These are phyloP conservation scores for Neodidymelliopsis sp. DNA, from an alignment of 2,329 filamentous ascomycete species.

Conservation along the genomic window DNA sequence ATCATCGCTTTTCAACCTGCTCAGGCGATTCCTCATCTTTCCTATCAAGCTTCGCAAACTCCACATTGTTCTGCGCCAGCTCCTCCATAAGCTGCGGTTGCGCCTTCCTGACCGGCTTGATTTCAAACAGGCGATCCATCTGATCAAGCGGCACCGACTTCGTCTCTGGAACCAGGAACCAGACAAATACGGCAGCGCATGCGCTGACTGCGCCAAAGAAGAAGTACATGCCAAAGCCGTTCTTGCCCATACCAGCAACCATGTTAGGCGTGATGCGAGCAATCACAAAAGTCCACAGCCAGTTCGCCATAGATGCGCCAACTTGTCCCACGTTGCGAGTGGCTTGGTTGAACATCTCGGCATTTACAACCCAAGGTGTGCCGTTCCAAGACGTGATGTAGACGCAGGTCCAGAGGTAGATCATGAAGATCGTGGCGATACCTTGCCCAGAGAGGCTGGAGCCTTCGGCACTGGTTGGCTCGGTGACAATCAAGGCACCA, in stretches of 20 bases:
- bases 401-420: conserved; percentile 76
- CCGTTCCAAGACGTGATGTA: conserved; percentile 77
- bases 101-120: conserved; percentile 52
- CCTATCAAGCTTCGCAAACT: conserved; percentile 15
- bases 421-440: conserved; percentile 72
- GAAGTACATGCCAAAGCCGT: conserved; percentile 52
- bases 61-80: conserved; percentile 12
- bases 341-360: conserved; percentile 77
- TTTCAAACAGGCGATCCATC: conserved; percentile 58
- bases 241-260: conserved; percentile 55
- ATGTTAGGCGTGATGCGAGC: conserved; percentile 74
- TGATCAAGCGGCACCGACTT: conserved; percentile 56
- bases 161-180: conserved; percentile 53
- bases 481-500: conserved; percentile 64
- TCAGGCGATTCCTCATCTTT: conserved; percentile 12
- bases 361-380: conserved; percentile 77
- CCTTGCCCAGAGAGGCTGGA: conserved; percentile 55
- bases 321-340: conserved; percentile 63
- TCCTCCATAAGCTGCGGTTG: conserved; percentile 32
- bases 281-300: conserved; percentile 76
- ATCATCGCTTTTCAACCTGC: conserved; percentile 11
- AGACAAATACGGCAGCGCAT: conserved; percentile 50
- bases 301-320: conserved; percentile 73
- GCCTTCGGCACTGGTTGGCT: conserved; percentile 48
- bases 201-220: conserved; percentile 59